Base-by-base conservation (phyloP, 192 early-diverging fungal genomes). In the Diversispora eburnea region DNA sequence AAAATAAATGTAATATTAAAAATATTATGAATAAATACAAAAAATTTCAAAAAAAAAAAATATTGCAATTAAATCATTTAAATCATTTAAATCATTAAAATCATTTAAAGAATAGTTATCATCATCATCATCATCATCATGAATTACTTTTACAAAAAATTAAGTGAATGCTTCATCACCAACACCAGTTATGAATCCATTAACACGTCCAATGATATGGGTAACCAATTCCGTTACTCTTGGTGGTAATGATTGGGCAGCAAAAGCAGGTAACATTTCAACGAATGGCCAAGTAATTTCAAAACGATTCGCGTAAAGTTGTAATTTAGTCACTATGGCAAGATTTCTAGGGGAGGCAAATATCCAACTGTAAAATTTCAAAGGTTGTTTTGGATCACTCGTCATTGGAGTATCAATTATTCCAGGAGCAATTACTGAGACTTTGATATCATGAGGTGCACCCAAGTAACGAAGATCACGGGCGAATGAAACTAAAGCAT, bases 381-480 rank as follows among this genome's bases (percentile, higher is more conserved):
- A n/a, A n/a, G 70, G 70, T 47, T 72, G 70, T 15, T 22, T 19
- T 5, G 54, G 70, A 4, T 72, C n/a, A 15, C 3, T 1, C 1
- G 66, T 70, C 77, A 78, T 78, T 5, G 58, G 13, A 8, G 77
- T 66, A 9, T n/a, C 42, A 43, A 78, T 75, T 20, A 49, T 42
- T 33, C 77, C 77, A 8, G 77, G 77, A 25, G 42, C 45, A 22
- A 78, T 71, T 17, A 73, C 48, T 6, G 45, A 69, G 4, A 78
- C 61, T 4, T 54, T 33, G 33, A 78, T 45, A 66, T 69, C 61
- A 58, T 75, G 17, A 15, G 20, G 20, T 57, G 41, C 41, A 19
- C 55, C 77, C n/a, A 78, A 39, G 58, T 69, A 64, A 54, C 62
- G 66, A 41, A 78, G 74, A 57, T 78, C 77, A 41, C 74, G 77